Evolutionary conservation across 768 basidiomycete genomes (phyloP).

Genomic region (Rhizopogon roseolus): DNA sequence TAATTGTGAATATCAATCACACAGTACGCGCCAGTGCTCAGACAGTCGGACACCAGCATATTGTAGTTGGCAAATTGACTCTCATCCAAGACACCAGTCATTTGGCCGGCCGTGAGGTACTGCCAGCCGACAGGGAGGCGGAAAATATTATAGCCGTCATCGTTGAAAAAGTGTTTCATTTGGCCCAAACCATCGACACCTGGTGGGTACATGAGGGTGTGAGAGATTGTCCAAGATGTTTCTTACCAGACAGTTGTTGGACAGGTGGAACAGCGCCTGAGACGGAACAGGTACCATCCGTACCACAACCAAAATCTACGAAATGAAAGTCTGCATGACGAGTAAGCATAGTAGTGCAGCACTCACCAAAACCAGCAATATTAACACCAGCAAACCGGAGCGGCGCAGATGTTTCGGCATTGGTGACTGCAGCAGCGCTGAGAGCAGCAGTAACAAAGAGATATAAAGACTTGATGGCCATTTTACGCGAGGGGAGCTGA

Average conservation of each 20-base stretch:
- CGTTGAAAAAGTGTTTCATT: slow-evolving; percentile 54
- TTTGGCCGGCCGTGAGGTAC: slow-evolving; percentile 35
- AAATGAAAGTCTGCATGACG: neutral
- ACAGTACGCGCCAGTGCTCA: slow-evolving; percentile 46
- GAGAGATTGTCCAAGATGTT: neutral
- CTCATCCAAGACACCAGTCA: slow-evolving; percentile 36
- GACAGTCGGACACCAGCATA: slow-evolving; percentile 34
- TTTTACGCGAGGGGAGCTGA: slow-evolving; percentile 1
- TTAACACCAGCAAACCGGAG: slow-evolving; percentile 43
- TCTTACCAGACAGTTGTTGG: slow-evolving; percentile 36
- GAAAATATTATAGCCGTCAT: slow-evolving; percentile 54
- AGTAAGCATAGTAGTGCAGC: neutral
- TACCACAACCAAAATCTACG: slow-evolving; percentile 42
- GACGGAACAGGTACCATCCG: slow-evolving; percentile 37
- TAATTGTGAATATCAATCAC: slow-evolving; percentile 62
- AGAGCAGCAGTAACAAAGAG: slow-evolving; percentile 6
- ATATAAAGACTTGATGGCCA: slow-evolving; percentile 15
- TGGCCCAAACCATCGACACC: slow-evolving; percentile 33
- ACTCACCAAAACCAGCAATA: slow-evolving; percentile 44
- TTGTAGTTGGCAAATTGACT: slow-evolving; percentile 47
- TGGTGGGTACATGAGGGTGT: neutral
- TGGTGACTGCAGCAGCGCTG: slow-evolving; percentile 5
- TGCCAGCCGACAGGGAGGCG: slow-evolving; percentile 63
- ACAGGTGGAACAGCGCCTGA: slow-evolving; percentile 41
- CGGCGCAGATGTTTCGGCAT: slow-evolving; percentile 12